A percentile compares a stretch with the other conserved stretches of the same genome.
These are phyloP conservation scores for Porcisia hertigi DNA, from an alignment of 208 protist species.

Conservation along the genomic window DNA sequence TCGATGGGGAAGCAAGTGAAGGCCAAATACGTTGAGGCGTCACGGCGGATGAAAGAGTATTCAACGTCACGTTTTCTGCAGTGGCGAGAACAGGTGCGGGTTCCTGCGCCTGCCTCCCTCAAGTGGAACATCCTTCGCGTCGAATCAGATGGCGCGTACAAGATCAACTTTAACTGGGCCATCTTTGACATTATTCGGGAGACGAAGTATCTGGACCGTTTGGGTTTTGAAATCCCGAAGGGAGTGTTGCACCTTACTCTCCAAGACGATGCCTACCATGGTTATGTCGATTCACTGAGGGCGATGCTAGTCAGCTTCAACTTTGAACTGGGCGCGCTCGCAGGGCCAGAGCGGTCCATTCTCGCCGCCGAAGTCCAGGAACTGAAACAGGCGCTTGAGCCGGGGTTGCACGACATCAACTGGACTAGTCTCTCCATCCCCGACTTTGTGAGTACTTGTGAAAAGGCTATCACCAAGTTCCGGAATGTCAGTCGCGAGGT, in stretches of 20 bases:
- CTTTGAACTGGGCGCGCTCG: constrained; percentile 78
- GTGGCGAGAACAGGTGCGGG: constrained; percentile 92
- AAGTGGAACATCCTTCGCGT: constrained; percentile 90
- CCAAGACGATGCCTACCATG: constrained; percentile 97
- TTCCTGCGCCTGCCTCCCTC: constrained; percentile 84
- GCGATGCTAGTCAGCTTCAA: constrained; percentile 94
- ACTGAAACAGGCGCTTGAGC: constrained; percentile 89
- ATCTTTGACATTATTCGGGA: constrained; percentile 96
- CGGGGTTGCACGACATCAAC: constrained; percentile 96
- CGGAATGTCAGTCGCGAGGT: constrained; percentile 95
- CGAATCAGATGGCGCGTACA: constrained; percentile 69
- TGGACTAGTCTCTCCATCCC: constrained; percentile 98
- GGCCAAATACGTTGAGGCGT: constrained; percentile 93
- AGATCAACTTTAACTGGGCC: constrained; percentile 94
- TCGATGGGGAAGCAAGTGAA: constrained; percentile 90
- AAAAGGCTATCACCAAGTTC: constrained; percentile 96
- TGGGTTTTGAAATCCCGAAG: constrained; percentile 96
- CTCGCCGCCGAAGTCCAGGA: constrained; percentile 87
- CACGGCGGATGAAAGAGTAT: constrained; percentile 95
- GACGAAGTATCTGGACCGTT: constrained; percentile 96
- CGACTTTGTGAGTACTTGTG: constrained; percentile 94
- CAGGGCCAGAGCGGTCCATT: constrained; percentile 92
- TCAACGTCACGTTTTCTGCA: constrained; percentile 87
- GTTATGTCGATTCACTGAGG: constrained; percentile 95
- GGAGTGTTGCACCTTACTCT: constrained; percentile 97